A percentile compares a stretch with the other conserved stretches of the same genome.
These are phyloP conservation scores for Trichoderma breve DNA, from an alignment of 2,329 filamentous ascomycete genomes.

Conservation along the genomic window DNA sequence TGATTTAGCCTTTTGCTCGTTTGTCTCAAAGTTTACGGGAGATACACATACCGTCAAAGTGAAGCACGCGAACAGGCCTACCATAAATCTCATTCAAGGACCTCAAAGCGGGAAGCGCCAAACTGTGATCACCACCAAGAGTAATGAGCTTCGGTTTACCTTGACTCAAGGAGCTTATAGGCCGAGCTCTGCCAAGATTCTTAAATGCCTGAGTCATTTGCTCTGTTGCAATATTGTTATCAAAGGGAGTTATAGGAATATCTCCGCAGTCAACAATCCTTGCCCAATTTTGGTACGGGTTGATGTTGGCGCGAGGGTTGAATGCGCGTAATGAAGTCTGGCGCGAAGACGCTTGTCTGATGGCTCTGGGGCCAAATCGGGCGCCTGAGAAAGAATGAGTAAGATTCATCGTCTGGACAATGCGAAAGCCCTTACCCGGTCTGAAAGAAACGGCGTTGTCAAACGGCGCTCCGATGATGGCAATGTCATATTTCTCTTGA, in stretches of 20 bases:
- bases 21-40: background rate
- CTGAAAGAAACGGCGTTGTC: constrained; percentile 71
- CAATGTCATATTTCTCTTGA: constrained; percentile 66
- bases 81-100: constrained; percentile 63
- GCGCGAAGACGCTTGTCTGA: constrained; percentile 77
- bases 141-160: constrained; percentile 60
- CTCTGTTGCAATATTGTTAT: constrained; percentile 74
- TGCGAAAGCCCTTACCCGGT: constrained; percentile 48
- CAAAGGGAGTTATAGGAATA: constrained; percentile 81
- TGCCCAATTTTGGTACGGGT: constrained; percentile 80
- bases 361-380: constrained; percentile 86
- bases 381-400: constrained; percentile 46
- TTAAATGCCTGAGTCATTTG: constrained; percentile 83
- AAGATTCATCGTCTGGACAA: constrained; percentile 29
- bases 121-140: constrained; percentile 70
- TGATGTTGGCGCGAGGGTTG: constrained; percentile 78
- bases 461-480: constrained; percentile 69
- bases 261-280: constrained; percentile 88
- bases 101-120: constrained; percentile 67
- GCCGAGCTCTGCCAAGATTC: constrained; percentile 55
- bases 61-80: constrained; percentile 64
- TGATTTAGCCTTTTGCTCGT: constrained; percentile 24
- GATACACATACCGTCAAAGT: constrained; percentile 58
- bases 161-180: constrained; percentile 25
- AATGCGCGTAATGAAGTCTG: constrained; percentile 75